Evolutionary conservation across 306 rosid genomes (phyloP).

Genomic region (Pyrus communis): DNA sequence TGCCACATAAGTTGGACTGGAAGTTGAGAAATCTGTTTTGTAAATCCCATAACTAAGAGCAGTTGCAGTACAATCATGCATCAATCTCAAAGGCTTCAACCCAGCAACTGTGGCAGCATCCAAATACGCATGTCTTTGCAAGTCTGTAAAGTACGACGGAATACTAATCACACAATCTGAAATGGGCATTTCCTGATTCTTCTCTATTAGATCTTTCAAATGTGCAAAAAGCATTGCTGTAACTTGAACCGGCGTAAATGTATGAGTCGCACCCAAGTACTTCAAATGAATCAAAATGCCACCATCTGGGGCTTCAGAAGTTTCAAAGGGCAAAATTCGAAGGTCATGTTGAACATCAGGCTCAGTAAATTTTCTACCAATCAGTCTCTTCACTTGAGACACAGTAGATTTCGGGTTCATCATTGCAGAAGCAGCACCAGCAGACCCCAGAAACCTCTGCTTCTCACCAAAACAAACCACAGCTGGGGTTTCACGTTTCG

Average conservation of each 20-base stretch:
- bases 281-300: constrained; percentile 74
- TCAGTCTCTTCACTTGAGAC: constrained; percentile 87
- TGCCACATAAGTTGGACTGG: constrained; percentile 41
- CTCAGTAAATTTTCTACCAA: constrained; percentile 54
- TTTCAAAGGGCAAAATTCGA: constrained; percentile 55
- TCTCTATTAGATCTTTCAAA: constrained; percentile 65
- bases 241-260: constrained; percentile 73
- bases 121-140: constrained; percentile 82
- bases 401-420: constrained; percentile 78
- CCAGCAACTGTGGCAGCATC: constrained; percentile 83
- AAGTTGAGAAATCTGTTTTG: constrained; percentile 43
- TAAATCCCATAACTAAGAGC: constrained; percentile 87
- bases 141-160: constrained; percentile 75
- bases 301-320: constrained; percentile 64
- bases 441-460: constrained; percentile 94
- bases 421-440: constrained; percentile 82
- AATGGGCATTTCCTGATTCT: constrained; percentile 48
- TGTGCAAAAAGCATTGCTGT: constrained; percentile 87
- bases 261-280: constrained; percentile 46
- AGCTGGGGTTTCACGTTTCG: constrained; percentile 85
- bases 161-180: constrained; percentile 86
- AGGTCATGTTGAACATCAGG: constrained; percentile 56
- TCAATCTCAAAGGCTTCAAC: constrained; percentile 75
- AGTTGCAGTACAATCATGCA: constrained; percentile 95
- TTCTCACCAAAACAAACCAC: constrained; percentile 84